Conservation (phyloP, 1,139 yeast genomes). For the Kodamaea alishanica region DNA sequence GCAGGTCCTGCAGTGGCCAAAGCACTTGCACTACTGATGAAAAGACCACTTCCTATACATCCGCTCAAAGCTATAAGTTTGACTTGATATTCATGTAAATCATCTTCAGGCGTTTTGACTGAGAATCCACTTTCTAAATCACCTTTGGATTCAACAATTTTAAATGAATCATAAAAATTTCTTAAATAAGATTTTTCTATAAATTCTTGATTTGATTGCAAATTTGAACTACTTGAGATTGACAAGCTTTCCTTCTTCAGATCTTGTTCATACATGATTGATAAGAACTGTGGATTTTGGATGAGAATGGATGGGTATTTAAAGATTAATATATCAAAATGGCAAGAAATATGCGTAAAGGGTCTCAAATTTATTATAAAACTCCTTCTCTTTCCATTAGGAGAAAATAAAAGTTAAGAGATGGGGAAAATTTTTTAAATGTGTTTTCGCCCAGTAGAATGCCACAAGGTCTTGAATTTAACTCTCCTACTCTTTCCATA, state of each 20-base stretch:
- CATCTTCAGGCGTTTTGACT: slow-evolving; percentile 13
- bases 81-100: slow-evolving; percentile 14
- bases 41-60: slow-evolving; percentile 41
- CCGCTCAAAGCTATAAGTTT: slow-evolving; percentile 40
- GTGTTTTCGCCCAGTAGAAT: too few relatives aligned
- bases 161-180: slow-evolving; percentile 3
- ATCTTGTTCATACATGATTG: too few relatives aligned
- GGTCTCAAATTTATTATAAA: too few relatives aligned
- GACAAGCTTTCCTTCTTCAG: too few relatives aligned
- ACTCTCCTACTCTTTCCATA: background rate
- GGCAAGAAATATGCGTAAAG: too few relatives aligned
- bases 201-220: background rate
- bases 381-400: too few relatives aligned
- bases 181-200: background rate
- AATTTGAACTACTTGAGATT: background rate
- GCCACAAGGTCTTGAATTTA: too few relatives aligned
- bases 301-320: too few relatives aligned
- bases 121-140: slow-evolving; percentile 5
- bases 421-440: too few relatives aligned
- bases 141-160: background rate
- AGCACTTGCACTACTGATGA: slow-evolving; percentile 27
- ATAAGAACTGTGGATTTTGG: too few relatives aligned
- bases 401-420: too few relatives aligned
- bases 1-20: slow-evolving; percentile 21
- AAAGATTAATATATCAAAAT: too few relatives aligned